phyloP scores from a whole-genome alignment of 768 basidiomycete genomes.

The Lanmaoa pseudosensibilis region DNA sequence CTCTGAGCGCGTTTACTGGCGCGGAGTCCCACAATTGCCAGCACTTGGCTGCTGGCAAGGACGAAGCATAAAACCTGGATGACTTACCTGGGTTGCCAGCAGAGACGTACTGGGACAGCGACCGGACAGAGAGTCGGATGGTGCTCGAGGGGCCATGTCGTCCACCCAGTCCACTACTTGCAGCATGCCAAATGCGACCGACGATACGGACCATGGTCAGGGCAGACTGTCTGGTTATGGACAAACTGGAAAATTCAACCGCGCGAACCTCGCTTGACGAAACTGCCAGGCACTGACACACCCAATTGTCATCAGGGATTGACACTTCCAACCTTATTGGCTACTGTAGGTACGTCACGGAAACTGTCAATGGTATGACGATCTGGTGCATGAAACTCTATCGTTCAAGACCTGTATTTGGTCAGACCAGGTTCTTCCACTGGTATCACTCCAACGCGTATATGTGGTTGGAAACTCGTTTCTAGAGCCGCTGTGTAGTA shows the following conservation, averaged over 20 bases:
- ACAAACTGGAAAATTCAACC: not conserved
- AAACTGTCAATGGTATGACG: not conserved
- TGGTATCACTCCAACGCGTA: not conserved
- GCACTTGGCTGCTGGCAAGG: not conserved
- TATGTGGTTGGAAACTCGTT: too few relatives aligned
- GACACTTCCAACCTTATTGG: too few relatives aligned
- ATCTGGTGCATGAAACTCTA: not conserved
- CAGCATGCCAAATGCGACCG: not conserved
- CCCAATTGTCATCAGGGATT: too few relatives aligned
- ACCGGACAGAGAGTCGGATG: not conserved
- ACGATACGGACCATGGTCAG: not conserved
- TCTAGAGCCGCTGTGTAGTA: constrained; percentile 1
- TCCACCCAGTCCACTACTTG: not conserved
- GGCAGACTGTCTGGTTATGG: not conserved
- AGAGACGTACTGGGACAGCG: not conserved
- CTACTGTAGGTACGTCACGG: too few relatives aligned
- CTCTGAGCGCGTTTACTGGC: not conserved
- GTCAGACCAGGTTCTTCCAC: not conserved
- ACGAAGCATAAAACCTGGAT: too few relatives aligned
- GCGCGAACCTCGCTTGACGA: too few relatives aligned
- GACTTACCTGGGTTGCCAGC: not conserved
- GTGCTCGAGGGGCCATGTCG: not conserved
- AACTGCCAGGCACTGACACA: too few relatives aligned
- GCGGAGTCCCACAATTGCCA: not conserved
- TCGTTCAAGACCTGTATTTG: not conserved